phyloP scores from a whole-genome alignment of 2,329 filamentous ascomycete species.

The Sporothrix schenckii region DNA sequence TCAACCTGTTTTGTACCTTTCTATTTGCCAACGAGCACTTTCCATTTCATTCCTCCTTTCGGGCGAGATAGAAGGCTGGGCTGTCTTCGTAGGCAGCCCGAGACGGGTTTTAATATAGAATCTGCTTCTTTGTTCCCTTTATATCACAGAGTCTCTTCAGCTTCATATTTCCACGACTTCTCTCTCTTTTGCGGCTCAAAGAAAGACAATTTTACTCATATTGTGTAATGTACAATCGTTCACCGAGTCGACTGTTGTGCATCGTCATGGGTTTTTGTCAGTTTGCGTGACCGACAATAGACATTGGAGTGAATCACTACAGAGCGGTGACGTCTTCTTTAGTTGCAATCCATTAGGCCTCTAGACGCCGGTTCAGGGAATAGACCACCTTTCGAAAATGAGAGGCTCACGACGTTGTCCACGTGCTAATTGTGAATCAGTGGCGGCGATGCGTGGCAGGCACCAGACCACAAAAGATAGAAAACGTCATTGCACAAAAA shows the following conservation, averaged over 20 bases:
- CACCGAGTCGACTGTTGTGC: neutral
- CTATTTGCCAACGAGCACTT: neutral
- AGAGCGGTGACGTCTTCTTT: slow-evolving; percentile 10
- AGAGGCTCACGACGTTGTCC: neutral
- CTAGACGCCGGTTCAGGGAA: too few relatives aligned
- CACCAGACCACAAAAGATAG: neutral
- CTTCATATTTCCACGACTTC: neutral
- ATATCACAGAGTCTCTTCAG: neutral
- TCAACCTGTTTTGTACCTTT: neutral
- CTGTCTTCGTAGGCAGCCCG: neutral
- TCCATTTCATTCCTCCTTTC: neutral
- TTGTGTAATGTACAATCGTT: slow-evolving; percentile 5
- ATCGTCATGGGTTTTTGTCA: neutral
- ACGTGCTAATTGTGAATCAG: neutral
- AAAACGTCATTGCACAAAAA: slow-evolving; percentile 7
- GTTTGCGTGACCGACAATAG: neutral
- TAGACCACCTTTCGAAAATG: neutral
- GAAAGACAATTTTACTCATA: neutral
- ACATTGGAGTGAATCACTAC: neutral
- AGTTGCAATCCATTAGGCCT: neutral
- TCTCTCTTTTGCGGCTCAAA: neutral
- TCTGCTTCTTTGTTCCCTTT: slow-evolving; percentile 3
- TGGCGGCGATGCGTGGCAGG: neutral
- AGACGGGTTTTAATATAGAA: slow-evolving; percentile 14
- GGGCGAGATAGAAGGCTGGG: neutral